Conservation (phyloP, 306 rosid genomes). For the Rosa multiflora region DNA sequence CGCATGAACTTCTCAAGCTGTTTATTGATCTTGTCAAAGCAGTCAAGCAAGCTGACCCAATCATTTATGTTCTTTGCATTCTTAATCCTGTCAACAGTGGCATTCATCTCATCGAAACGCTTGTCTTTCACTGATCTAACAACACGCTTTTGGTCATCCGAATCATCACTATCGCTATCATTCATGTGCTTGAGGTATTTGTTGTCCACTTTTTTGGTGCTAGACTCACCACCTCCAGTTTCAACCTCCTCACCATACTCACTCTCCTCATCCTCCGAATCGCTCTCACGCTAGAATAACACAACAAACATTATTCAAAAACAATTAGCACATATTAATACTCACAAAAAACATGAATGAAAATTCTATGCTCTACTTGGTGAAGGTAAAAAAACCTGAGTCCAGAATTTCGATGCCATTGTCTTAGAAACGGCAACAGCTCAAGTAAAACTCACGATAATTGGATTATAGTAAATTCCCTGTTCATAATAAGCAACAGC, state of each 20-base stretch:
- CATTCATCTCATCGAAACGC: constrained; percentile 67
- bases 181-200: constrained; percentile 30
- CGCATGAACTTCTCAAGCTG: constrained; percentile 87
- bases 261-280: constrained; percentile 63
- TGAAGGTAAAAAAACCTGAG: constrained; percentile 32
- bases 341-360: neutral
- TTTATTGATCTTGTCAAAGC: constrained; percentile 76
- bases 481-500: neutral
- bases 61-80: constrained; percentile 83
- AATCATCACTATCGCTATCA: constrained; percentile 60
- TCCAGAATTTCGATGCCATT: constrained; percentile 48
- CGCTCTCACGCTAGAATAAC: constrained; percentile 55
- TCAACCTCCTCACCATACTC: constrained; percentile 53
- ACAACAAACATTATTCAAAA: neutral
- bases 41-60: constrained; percentile 85
- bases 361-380: neutral
- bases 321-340: neutral
- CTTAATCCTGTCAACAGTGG: constrained; percentile 74
- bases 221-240: constrained; percentile 33
- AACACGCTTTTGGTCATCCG: constrained; percentile 58
- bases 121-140: constrained; percentile 73
- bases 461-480: neutral
- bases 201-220: constrained; percentile 23
- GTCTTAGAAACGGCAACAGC: neutral
- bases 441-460: neutral